These are phyloP conservation scores for Rhynchospora breviuscula DNA, from an alignment of 176 grass and related monocot genomes.

Conservation along the genomic window DNA sequence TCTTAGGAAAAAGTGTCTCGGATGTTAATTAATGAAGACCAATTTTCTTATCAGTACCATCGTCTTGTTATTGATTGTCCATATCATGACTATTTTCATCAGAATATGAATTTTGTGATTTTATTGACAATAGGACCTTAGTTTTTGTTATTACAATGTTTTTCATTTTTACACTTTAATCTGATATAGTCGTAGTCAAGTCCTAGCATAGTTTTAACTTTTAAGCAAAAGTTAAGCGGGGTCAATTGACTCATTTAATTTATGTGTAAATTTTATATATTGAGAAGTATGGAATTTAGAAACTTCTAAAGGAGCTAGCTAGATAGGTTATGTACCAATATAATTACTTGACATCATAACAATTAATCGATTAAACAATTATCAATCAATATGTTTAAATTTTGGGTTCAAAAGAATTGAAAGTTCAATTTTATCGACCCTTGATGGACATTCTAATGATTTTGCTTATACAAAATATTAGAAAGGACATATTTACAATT, in stretches of 20 bases:
- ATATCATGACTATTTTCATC: background rate
- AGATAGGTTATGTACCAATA: background rate
- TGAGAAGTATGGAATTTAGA: background rate
- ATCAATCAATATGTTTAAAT: no score
- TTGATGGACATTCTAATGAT: no score
- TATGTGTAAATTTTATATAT: background rate
- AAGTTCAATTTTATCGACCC: no score
- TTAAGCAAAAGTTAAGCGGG: background rate
- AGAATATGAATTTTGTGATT: background rate
- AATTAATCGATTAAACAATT: no score
- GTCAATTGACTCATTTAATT: background rate
- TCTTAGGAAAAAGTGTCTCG: background rate
- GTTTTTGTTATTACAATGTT: background rate
- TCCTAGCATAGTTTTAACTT: background rate
- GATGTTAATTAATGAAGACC: background rate
- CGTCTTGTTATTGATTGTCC: background rate
- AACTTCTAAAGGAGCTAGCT: background rate
- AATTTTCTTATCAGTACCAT: background rate
- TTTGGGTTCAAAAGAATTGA: no score
- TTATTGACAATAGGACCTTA: background rate
- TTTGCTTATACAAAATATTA: no score
- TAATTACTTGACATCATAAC: no score
- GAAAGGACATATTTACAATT: no score
- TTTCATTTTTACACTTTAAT: background rate
- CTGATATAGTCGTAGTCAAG: background rate